phyloP scores from a whole-genome alignment of 495 filamentous ascomycete species.

The Neurospora cerealis region DNA sequence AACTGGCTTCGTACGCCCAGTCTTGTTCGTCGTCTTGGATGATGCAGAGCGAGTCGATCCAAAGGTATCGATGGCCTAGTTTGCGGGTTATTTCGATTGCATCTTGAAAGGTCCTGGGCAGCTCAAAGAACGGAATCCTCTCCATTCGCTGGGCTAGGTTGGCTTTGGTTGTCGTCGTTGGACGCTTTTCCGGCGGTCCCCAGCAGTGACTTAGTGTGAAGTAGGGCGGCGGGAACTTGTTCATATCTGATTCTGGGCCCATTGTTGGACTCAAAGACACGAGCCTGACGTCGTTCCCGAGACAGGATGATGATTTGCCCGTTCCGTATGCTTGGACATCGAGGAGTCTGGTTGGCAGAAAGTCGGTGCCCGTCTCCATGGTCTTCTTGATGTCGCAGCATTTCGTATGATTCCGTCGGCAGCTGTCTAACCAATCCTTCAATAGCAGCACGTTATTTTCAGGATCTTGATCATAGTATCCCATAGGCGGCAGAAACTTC shows the following conservation, averaged over 20 bases:
- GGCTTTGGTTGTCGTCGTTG: not conserved
- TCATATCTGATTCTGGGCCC: not conserved
- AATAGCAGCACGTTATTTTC: not conserved
- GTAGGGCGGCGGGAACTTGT: not conserved
- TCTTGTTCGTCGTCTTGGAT: not conserved
- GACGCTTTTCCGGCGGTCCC: not conserved
- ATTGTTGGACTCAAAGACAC: not conserved
- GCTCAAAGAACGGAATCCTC: not conserved
- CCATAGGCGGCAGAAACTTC: fast-evolving
- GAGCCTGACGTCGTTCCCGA: not conserved
- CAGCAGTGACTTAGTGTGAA: not conserved
- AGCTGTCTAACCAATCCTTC: not conserved
- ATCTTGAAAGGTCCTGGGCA: not conserved
- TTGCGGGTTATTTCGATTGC: not conserved
- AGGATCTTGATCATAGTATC: not conserved
- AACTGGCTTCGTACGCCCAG: not conserved
- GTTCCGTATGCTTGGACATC: not conserved
- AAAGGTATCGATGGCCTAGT: not conserved
- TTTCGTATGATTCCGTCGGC: not conserved
- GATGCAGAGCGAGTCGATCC: not conserved
- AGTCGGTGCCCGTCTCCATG: not conserved
- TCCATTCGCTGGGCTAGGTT: not conserved
- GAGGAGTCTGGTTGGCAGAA: not conserved
- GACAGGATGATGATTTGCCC: not conserved
- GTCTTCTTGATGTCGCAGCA: not conserved